Percentiles rank a stretch among this genome's conserved stretches.
Evolutionary conservation across 202 grass and related monocot species (phyloP).

Genomic region (Hordeum pubiflorum): DNA sequence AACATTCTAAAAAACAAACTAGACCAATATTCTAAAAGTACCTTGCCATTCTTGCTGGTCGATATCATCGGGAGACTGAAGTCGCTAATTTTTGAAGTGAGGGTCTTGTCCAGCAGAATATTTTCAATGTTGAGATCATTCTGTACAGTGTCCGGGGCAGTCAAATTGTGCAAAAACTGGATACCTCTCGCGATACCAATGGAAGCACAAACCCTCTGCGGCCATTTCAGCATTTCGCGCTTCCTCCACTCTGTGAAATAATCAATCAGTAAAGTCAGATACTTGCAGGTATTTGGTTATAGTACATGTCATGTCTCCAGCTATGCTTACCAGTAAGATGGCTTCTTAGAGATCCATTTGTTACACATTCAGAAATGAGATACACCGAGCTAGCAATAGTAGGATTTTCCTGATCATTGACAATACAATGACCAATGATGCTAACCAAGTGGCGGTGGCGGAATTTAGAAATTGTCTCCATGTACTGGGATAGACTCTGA

Average conservation of each 20-base stretch:
- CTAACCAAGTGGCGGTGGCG: constrained; percentile 81
- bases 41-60: constrained; percentile 76
- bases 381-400: constrained; percentile 40
- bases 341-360: constrained; percentile 76
- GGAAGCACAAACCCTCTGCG: constrained; percentile 58
- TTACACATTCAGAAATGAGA: constrained; percentile 57
- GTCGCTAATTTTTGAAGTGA: constrained; percentile 70
- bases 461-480: constrained; percentile 74
- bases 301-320: background rate
- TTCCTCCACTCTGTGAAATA: constrained; percentile 77
- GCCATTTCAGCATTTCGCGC: constrained; percentile 96
- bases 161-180: constrained; percentile 77
- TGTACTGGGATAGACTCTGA: constrained; percentile 63
- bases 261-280: background rate
- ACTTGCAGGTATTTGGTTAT: background rate
- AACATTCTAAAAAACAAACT: background rate
- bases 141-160: constrained; percentile 50
- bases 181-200: constrained; percentile 70
- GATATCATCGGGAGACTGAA: constrained; percentile 64
- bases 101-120: constrained; percentile 78
- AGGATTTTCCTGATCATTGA: constrained; percentile 40
- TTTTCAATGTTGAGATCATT: constrained; percentile 64
- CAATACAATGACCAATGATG: constrained; percentile 75
- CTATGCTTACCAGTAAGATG: constrained; percentile 69
- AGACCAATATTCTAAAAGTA: constrained; percentile 17